Evolutionary conservation across 768 basidiomycete species (phyloP).

Genomic region (Tulasnella sp.): DNA sequence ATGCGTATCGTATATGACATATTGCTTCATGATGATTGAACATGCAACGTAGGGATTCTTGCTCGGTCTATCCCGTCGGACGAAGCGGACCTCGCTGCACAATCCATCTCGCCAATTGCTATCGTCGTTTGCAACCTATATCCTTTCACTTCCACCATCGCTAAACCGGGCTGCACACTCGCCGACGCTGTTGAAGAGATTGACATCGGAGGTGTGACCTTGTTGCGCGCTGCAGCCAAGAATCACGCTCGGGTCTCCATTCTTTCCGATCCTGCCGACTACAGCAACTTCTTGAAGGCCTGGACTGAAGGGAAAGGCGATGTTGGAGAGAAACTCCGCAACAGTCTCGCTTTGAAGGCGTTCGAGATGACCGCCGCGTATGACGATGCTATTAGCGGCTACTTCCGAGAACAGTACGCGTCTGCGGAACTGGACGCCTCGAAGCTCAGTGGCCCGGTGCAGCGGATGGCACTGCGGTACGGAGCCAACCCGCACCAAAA

Average conservation of each 20-base stretch:
- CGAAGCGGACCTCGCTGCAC: constrained; percentile 68
- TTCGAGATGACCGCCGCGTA: constrained; percentile 95
- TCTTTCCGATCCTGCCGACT: constrained; percentile 81
- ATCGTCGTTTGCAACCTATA: constrained; percentile 99
- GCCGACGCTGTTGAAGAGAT: constrained; percentile 94
- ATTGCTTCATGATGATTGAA: neutral
- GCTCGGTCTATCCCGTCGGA: constrained; percentile 88
- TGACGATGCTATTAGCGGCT: constrained; percentile 90
- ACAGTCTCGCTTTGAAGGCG: constrained; percentile 84
- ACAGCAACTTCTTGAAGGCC: constrained; percentile 63
- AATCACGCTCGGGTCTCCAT: constrained; percentile 91
- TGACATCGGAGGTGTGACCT: constrained; percentile 96
- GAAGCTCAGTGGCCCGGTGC: constrained; percentile 54
- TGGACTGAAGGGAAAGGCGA: constrained; percentile 67
- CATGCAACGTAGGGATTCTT: constrained; percentile 58
- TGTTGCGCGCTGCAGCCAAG: constrained; percentile 95
- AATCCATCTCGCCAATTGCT: constrained; percentile 82
- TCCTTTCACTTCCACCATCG: constrained; percentile 87
- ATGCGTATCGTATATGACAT: neutral
- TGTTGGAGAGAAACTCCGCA: constrained; percentile 58
- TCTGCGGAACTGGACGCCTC: constrained; percentile 58
- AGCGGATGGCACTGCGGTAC: constrained; percentile 80
- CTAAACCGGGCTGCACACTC: constrained; percentile 79
- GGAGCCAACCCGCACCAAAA: constrained; percentile 99
- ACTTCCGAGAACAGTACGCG: constrained; percentile 94